Base-by-base conservation (phyloP, 176 grass and related monocot genomes). In the Hsuehochloa calcarea region DNA sequence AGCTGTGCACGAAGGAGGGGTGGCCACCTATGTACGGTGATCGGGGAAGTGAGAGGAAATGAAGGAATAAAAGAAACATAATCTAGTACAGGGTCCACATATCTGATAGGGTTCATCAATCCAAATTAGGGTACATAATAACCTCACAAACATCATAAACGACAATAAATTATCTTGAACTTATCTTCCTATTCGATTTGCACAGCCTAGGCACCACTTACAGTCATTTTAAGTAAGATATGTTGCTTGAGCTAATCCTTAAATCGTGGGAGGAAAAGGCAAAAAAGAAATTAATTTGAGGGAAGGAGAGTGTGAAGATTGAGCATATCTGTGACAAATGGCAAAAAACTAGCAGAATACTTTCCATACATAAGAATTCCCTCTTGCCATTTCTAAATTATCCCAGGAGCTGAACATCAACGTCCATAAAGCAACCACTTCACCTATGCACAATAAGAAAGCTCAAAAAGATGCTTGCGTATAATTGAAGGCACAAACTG, bases 341-440 rank as follows among this genome's bases (percentile, higher is more conserved):
- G 29, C 39, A 22, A 55, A 50, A 78, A 47, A 37, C 70, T 26
- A 77, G 44, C 59, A 86, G 45, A 44, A 37, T 38, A 15, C 43
- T 71, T 81, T 90, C 46, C 55, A 46, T 35, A 62, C 31, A 82
- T 45, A n/a, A 62, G 35, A 16, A 78, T 64, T 13, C 65, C 8
- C 43, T 84, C 8, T 56, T 37, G 67, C 8, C 23, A 79, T 25
- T 66, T 54, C 37, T 51, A 85, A 63, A 56, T 41, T 60, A 5
- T 19, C 23, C 26, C 49, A 78, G 37, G 38, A 19, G 49, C 46
- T 38, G 5, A 82, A 73, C 67, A 83, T 79, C 59, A 60, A 72
- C 84, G 72, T 87, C 79, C 12, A 83, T 60, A 79, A 73, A 74
- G 80, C 60, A 79, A 74, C 17, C 59, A 65, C 51, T 68, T 65